Base-by-base conservation (phyloP, 345 rosid genomes). In the Trapa bicornis region DNA sequence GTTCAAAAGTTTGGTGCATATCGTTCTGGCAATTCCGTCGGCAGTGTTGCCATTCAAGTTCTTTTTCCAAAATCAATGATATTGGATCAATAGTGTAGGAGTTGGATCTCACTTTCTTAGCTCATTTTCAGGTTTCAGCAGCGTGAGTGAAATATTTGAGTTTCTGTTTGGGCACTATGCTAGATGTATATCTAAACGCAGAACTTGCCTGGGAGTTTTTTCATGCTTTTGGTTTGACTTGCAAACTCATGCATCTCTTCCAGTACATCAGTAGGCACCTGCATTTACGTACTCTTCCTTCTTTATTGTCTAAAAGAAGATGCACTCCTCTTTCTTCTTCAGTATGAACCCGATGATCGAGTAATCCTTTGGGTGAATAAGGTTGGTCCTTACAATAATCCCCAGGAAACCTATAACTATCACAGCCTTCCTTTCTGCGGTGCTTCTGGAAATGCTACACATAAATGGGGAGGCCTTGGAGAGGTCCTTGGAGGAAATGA, bases 401-500 rank as follows among this genome's bases (percentile, higher is more conserved):
- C 99, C 37, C 99, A 95, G 77, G 97, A 95, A 84, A 95, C 97
- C 1, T 95, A 95, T 80, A 95, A 95, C 82, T 95, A 95, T 70
- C 86, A 89, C 87, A 86, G 93, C 80, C 97, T 95, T 78, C 99
- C 99, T 33, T 95, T 91, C 82, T 95, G 99, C 68, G 88, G 75
- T 63, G 83, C 81, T 48, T 70, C 91, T 76, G 79, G 41, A 32
- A 82, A 77, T 76, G 75, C 83, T 54, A 84, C 84, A 64, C 99
- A 95, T 81, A 95, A 95, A 78, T 95, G 97, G 99, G 99, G 96
- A 77, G 99, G 97, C 60, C 97, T 95, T 78, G 99, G 97, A 68
- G 99, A 95, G 81, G 99, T 91, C 77, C 87, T 95, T 17, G 99
- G 99, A 80, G 99, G 99, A 72, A 95, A 95, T 77, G 99, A 95